Evolutionary conservation across 78 protist genomes (phyloP), one percentile per base, ranked within the genome.

Genomic region (Acrasis kona): DNA sequence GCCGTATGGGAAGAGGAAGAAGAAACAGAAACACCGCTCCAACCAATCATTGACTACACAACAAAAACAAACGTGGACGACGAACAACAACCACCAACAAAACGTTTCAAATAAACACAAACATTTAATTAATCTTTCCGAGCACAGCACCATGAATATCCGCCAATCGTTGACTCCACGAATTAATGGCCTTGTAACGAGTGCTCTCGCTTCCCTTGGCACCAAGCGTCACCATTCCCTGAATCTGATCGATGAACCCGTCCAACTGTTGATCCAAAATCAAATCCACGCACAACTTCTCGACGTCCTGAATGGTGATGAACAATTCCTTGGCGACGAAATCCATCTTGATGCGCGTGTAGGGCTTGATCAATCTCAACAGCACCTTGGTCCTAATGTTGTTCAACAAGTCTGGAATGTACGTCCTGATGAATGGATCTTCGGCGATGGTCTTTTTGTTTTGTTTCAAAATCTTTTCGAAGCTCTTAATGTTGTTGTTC

Each of bases 361-460:
- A 96, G 74, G 98, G 98, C 74, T 41, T 65, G 58, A 93, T 82
- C 19, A 92, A 50, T 58, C 76, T 42, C 32, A 93, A 66, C 7
- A 96, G 83, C 35, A 90, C 97, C 72, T 92, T 84, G 3, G 2
- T 5, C 12, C 82, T n/a, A 27, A 81, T 32, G 19, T 2, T 83
- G 27, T 12, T 34, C 40, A 89, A 76, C 38, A 89, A 58, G 31
- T 94, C 94, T 61, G 83, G 86, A 69, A 96, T 77, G 80, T 91
- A 92, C 82, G 72, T 40, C 19, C 80, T 27, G 41, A 96, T 84
- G 74, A 95, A 90, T 4, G 87, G 83, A 69, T 96, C 99, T 69
- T 86, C 95, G 88, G 86, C 79, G 75, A 94, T 84, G 5, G 78
- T 64, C 38, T 39, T 66, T 35, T 71, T 28, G 81, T 91, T 71